Percentiles rank a stretch among this genome's conserved stretches.
These are phyloP conservation scores for Diutina pseudorugosa DNA, from an alignment of 1,139 yeast species.

Conservation along the genomic window DNA sequence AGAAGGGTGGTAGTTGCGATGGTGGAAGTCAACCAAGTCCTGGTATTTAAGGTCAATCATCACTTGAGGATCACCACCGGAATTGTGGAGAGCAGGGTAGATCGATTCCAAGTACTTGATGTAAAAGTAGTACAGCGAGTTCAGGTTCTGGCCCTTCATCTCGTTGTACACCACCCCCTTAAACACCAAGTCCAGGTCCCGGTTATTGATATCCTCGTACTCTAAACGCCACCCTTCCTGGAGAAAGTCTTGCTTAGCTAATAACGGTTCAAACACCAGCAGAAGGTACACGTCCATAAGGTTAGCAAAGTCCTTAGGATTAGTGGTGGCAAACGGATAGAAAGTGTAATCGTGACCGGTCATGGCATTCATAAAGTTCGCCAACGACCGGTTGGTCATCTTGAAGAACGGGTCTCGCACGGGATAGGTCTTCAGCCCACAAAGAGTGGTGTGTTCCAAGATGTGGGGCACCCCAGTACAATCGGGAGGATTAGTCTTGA, in stretches of 20 bases:
- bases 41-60: constrained; percentile 67
- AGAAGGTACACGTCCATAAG: constrained; percentile 83
- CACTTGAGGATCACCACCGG: constrained; percentile 87
- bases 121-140: constrained; percentile 76
- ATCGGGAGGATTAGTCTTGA: constrained; percentile 91
- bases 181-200: constrained; percentile 48
- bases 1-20: constrained; percentile 73
- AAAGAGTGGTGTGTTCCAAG: constrained; percentile 85
- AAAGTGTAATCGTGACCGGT: constrained; percentile 94
- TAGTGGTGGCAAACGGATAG: constrained; percentile 94
- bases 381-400: constrained; percentile 77
- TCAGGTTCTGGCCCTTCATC: constrained; percentile 96
- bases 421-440: constrained; percentile 86
- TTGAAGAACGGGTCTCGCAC: constrained; percentile 96
- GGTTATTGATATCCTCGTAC: constrained; percentile 48
- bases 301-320: constrained; percentile 66
- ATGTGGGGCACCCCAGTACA: constrained; percentile 93
- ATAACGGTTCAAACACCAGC: constrained; percentile 72
- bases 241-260: constrained; percentile 68
- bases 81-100: constrained; percentile 73
- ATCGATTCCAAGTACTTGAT: constrained; percentile 76
- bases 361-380: constrained; percentile 98
- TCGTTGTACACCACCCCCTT: constrained; percentile 97
- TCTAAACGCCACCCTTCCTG: constrained; percentile 99
- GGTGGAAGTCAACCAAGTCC: constrained; percentile 68